Evolutionary conservation across 176 grass and related monocot species (phyloP), one percentile per base, ranked within the genome.

Genomic region (Elymus sibiricus): DNA sequence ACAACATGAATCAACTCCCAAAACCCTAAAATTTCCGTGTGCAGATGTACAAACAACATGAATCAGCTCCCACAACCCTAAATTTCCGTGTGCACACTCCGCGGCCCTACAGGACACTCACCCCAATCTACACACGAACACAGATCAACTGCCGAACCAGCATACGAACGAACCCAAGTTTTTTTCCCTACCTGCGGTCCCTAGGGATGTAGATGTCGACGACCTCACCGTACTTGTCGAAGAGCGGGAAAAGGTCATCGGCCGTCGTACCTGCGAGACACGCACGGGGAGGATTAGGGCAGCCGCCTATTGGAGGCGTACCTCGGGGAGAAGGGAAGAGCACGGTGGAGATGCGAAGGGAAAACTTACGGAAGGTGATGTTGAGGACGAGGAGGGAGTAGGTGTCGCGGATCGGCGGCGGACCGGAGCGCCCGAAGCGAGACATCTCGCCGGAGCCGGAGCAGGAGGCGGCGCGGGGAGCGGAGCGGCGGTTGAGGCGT

Each of bases 381-480:
- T 98, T 95, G 40, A 98, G 97, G 51, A 98, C 97, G 84, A 98
- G 97, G 61, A 98, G 97, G 17, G 97, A 98, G 79, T 89, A 98
- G 47, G 88, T 95, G 70, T 95, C 94, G 64, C 53, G 93, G 70
- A 98, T 96, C 63, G 87, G 88, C 34, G 97, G 94, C 38, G 97
- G 97, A 22, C 97, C 97, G 9, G 92, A 98, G 63, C 97, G 89
- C 1, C 97, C 93, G 70, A 98, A 98, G 82, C 88, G 97, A 27
- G 97, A 98, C 97, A 98, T 98, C 80, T 83, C 80, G 44, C 70
- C 79, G 74, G 61, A 74, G 73, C 11, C 64, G 46, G 67, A 28
- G 83, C 5, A 27, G 78, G 78, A 6, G 51, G 80, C 81, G 81
- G 87, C 28, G 88, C 13, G 55, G 22, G 62, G 79, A 24, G 22